These are phyloP conservation scores for Penicillium canescens DNA, from an alignment of 495 filamentous ascomycete genomes.

Conservation along the genomic window DNA sequence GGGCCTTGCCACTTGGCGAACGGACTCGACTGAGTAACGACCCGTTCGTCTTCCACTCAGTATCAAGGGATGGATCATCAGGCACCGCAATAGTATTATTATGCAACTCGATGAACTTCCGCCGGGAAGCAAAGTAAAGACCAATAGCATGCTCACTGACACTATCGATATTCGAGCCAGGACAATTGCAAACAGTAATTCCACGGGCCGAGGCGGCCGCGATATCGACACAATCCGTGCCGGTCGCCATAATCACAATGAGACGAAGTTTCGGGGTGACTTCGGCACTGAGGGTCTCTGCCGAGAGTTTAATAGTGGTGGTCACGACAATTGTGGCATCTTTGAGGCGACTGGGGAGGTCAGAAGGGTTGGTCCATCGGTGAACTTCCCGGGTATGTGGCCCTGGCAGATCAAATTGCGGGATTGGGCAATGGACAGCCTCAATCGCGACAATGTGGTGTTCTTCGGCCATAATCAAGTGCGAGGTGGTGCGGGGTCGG, in stretches of 20 bases:
- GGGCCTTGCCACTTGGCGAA: constrained; percentile 33
- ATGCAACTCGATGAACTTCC: constrained; percentile 42
- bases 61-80: background rate
- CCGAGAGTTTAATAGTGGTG: constrained; percentile 38
- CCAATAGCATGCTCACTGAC: constrained; percentile 56
- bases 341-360: constrained; percentile 36
- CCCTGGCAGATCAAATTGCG: constrained; percentile 36
- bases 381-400: constrained; percentile 34
- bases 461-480: background rate
- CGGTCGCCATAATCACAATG: constrained; percentile 51
- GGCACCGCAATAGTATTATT: constrained; percentile 6
- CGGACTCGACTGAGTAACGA: constrained; percentile 19
- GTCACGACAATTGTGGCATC: constrained; percentile 52
- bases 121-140: constrained; percentile 53
- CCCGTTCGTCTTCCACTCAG: constrained; percentile 23
- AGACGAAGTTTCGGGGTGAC: constrained; percentile 41
- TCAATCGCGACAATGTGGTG: constrained; percentile 51
- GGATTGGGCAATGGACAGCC: constrained; percentile 44
- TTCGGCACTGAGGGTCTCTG: constrained; percentile 25
- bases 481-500: background rate
- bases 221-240: constrained; percentile 52
- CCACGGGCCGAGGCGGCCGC: constrained; percentile 42
- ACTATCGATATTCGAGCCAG: constrained; percentile 47
- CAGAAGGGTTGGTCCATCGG: constrained; percentile 28
- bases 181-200: constrained; percentile 47